phyloP scores from a whole-genome alignment of 345 rosid genomes.

The Citrus maxima region DNA sequence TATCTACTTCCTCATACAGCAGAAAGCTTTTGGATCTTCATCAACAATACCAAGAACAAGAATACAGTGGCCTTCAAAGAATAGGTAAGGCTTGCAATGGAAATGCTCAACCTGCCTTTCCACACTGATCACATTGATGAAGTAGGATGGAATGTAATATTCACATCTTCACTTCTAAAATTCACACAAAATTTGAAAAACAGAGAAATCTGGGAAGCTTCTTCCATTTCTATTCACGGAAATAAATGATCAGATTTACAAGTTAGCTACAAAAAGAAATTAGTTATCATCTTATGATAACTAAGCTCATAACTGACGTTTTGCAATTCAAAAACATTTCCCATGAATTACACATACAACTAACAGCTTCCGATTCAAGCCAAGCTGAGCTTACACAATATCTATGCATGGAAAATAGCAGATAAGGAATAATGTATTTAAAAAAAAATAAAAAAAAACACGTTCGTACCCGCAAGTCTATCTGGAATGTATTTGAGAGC shows the following conservation, averaged over 20 bases:
- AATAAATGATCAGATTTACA: not conserved
- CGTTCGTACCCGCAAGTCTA: constrained; percentile 48
- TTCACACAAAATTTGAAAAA: not conserved
- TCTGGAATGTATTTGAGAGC: constrained; percentile 64
- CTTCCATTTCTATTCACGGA: not conserved
- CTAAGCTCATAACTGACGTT: not conserved
- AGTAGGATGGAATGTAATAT: not conserved
- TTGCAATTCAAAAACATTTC: not conserved
- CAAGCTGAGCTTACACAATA: not conserved
- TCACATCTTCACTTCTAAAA: not conserved
- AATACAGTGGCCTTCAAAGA: not conserved
- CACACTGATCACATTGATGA: not conserved
- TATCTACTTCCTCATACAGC: not conserved
- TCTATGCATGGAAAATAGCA: not conserved
- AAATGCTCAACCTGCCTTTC: not conserved
- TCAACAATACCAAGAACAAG: not conserved
- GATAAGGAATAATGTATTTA: not conserved
- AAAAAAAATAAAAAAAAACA: not conserved
- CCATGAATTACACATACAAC: not conserved
- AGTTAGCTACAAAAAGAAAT: not conserved
- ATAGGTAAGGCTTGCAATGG: not conserved
- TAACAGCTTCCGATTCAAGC: not conserved
- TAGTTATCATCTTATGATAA: not conserved
- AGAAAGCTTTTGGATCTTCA: not conserved
- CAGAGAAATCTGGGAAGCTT: not conserved